Conservation (phyloP, 2,329 filamentous ascomycete species). For the Penicillium sp. region DNA sequence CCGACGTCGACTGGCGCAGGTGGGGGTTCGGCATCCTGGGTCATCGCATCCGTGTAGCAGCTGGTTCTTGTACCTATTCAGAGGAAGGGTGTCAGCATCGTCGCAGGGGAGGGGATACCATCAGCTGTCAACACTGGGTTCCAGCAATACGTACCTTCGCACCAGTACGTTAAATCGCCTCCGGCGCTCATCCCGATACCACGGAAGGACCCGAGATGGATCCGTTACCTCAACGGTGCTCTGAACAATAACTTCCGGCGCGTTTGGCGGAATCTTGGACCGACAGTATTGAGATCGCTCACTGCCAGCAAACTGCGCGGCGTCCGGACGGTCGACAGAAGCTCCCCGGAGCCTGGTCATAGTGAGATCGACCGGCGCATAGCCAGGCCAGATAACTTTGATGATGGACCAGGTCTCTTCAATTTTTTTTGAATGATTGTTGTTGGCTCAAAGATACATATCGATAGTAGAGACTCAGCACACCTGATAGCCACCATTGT, state of each 20-base stretch:
- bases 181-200: conserved; percentile 44
- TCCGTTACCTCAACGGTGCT: conserved; percentile 45
- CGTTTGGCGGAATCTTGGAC: conserved; percentile 45
- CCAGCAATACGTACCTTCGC: conserved; percentile 57
- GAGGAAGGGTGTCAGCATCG: neutral
- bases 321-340: conserved; percentile 37
- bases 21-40: conserved; percentile 69
- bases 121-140: conserved; percentile 9
- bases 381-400: conserved; percentile 15
- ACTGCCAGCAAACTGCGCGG: conserved; percentile 28
- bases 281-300: conserved; percentile 35
- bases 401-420: neutral
- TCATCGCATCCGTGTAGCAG: conserved; percentile 78
- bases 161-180: conserved; percentile 62
- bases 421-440: neutral
- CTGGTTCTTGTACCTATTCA: conserved; percentile 71
- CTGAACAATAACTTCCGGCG: conserved; percentile 41
- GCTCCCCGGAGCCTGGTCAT: conserved; percentile 49
- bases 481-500: conserved; percentile 22
- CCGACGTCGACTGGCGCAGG: conserved; percentile 77
- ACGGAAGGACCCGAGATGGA: conserved; percentile 39
- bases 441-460: conserved; percentile 2
- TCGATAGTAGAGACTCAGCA: conserved; percentile 11
- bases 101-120: neutral
- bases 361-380: conserved; percentile 32